These are phyloP conservation scores for Catunica adiposa DNA, from an alignment of 2,329 filamentous ascomycete species.

Conservation along the genomic window DNA sequence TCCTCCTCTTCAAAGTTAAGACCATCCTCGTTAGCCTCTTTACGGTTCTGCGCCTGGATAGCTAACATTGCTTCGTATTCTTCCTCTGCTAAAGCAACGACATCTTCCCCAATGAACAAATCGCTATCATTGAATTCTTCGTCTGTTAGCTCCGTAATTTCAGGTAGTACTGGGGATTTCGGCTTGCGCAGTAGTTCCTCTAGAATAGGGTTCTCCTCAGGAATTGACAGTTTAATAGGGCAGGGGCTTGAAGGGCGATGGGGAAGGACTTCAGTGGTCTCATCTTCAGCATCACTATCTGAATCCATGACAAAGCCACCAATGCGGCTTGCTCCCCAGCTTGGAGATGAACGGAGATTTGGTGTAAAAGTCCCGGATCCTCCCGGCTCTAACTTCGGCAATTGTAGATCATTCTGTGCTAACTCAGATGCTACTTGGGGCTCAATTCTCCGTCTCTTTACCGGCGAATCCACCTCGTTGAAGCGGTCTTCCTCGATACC, in stretches of 20 bases:
- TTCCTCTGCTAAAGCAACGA: constrained; percentile 36
- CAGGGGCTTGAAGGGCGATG: constrained; percentile 17
- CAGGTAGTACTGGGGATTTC: not conserved
- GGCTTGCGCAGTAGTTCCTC: constrained; percentile 10
- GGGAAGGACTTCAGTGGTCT: not conserved
- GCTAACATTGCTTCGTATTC: constrained; percentile 50
- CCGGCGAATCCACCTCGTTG: constrained; percentile 16
- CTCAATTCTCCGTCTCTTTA: constrained; percentile 27
- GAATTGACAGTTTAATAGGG: constrained; percentile 19
- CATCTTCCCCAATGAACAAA: constrained; percentile 33
- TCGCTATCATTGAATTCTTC: constrained; percentile 23
- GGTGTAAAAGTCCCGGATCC: constrained; percentile 32
- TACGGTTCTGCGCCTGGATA: constrained; percentile 60
- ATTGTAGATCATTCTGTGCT: not conserved
- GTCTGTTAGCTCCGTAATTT: not conserved
- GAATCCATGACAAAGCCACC: constrained; percentile 50
- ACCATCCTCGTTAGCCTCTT: constrained; percentile 41
- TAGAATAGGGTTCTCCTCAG: constrained; percentile 17
- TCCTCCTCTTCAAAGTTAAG: constrained; percentile 19
- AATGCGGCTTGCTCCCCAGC: constrained; percentile 15
- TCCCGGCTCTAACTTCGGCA: not conserved
- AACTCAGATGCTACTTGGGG: constrained; percentile 7
- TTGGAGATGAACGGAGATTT: constrained; percentile 19
- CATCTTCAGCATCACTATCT: constrained; percentile 30
- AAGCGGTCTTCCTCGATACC: constrained; percentile 11